Percentiles rank a stretch among this genome's conserved stretches.
Conservation (phyloP, 164 flowering plant species). For the Aristolochia fimbriata region DNA sequence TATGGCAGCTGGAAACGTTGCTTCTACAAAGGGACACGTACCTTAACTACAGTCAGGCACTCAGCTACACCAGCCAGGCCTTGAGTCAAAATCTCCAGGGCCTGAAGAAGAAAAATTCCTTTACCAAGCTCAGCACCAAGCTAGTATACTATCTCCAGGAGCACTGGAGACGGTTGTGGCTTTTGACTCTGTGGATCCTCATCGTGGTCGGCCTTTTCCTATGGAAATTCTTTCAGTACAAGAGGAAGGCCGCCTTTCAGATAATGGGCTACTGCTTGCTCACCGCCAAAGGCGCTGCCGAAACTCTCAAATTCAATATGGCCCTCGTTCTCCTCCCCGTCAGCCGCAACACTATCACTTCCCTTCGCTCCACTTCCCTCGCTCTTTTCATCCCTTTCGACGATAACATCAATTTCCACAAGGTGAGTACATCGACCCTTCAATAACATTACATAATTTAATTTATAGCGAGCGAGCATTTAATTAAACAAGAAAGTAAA, state of each 20-base stretch:
- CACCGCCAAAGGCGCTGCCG: conserved; percentile 95
- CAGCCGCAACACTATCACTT: conserved; percentile 89
- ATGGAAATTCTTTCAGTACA: conserved; percentile 88
- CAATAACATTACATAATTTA: not conserved
- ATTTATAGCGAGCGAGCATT: not conserved
- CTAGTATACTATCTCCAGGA: conserved; percentile 55
- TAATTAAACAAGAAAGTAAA: not conserved
- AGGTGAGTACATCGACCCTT: conserved; percentile 33
- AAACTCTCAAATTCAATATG: conserved; percentile 94
- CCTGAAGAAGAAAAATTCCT: conserved; percentile 39
- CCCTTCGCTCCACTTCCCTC: conserved; percentile 76
- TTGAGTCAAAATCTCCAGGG: conserved; percentile 93
- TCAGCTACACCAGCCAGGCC: conserved; percentile 97
- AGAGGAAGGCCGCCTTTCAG: conserved; percentile 47
- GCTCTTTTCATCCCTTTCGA: conserved; percentile 66
- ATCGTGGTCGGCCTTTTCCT: conserved; percentile 63
- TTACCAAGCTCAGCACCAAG: conserved; percentile 37
- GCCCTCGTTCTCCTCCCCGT: conserved; percentile 89
- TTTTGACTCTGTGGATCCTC: conserved; percentile 64
- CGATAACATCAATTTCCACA: conserved; percentile 96
- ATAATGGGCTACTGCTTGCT: conserved; percentile 91
- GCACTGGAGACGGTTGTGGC: conserved; percentile 90
- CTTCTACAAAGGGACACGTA: conserved; percentile 94
- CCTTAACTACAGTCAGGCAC: conserved; percentile 90
- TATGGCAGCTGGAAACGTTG: conserved; percentile 97